Base-by-base conservation (phyloP, 768 basidiomycete species). In the Phaeotremella fagi region DNA sequence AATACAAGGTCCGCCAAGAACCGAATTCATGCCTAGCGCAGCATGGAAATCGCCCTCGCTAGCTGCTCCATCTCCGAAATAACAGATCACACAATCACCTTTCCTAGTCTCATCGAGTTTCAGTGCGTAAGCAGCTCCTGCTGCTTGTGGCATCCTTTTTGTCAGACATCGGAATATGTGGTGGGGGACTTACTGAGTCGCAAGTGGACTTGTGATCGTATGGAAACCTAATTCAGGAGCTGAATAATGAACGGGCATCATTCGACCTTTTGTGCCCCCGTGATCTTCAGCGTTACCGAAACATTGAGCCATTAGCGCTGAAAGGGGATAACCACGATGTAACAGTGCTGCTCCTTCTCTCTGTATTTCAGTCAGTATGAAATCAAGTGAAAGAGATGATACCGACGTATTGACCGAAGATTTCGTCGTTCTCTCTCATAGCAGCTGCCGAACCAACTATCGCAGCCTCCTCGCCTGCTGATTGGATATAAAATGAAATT, bases 21-120 rank as follows among this genome's bases (percentile, higher is more conserved):
- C 75, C 26, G 74, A 75, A n/a, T 76, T 74, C 74, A 77, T 76
- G 22, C 65, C 69, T 24, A 75, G 47, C 62, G 90, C 92, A 0
- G 91, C 92, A 68, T 97, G 91, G 71, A 94, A 94, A 73, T 95
- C 91, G 52, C 90, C 90, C 75, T 94, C 91, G 1, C 88, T 89
- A 2, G 90, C 89, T 6, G 90, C 89, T 15, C 72, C 53, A 75
- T 97, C 92, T 22, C 91, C 91, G 59, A 94, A 92, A 74, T 84
- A 95, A 46, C 88, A 89, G 9, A 84, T 86, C 0, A 91, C 90
- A 45, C 90, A 84, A 51, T 84, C 85, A 48, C 70, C 66, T 81
- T 83, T 42, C 80, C 79, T 26, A 83, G 80, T 29, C 85, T 82
- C 43, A 74, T 86, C 84, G 3, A 90, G 84, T 63, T 85, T 85